Percentiles rank a stretch among this genome's conserved stretches.
These are phyloP conservation scores for Cladosporium sphaerospermum DNA, from an alignment of 2,329 filamentous ascomycete genomes.

Conservation along the genomic window DNA sequence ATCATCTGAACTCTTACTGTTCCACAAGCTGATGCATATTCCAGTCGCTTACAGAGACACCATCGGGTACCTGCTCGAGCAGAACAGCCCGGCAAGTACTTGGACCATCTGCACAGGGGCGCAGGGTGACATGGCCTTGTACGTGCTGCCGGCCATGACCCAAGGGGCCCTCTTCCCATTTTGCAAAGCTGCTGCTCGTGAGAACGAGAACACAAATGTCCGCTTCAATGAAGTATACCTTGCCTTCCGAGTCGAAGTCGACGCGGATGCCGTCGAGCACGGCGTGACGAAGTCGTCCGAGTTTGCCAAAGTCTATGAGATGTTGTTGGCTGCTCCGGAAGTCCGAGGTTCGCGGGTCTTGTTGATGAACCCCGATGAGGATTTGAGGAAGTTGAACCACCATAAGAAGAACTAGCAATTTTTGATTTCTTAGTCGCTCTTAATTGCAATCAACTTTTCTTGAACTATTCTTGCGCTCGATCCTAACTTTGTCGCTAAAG, in stretches of 20 bases:
- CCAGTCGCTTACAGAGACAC: slow-evolving; percentile 21
- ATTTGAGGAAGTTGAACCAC: not conserved
- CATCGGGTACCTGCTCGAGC: slow-evolving; percentile 30
- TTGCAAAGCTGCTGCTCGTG: slow-evolving; percentile 26
- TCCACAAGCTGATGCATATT: not conserved
- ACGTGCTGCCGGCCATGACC: slow-evolving; percentile 23
- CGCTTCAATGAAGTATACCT: slow-evolving; percentile 38
- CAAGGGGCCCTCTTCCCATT: slow-evolving; percentile 36
- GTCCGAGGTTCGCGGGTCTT: slow-evolving; percentile 6
- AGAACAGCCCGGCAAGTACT: slow-evolving; percentile 23
- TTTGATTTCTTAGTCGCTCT: too few species aligned
- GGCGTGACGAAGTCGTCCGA: slow-evolving; percentile 9
- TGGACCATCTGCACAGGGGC: slow-evolving; percentile 33
- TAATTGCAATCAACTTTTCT: too few species aligned
- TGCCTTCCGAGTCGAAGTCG: slow-evolving; percentile 13
- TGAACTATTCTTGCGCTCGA: too few species aligned
- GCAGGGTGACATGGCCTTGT: slow-evolving; percentile 24
- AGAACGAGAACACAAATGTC: slow-evolving; percentile 29
- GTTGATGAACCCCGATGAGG: not conserved
- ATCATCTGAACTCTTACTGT: not conserved
- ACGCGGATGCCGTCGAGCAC: slow-evolving; percentile 7
- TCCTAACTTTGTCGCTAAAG: too few species aligned
- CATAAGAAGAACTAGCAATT: not conserved
- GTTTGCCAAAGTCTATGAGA: slow-evolving; percentile 13
- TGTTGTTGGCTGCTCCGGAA: not conserved